phyloP scores from a whole-genome alignment of 2,329 filamentous ascomycete species.

The Venturia pyrina region DNA sequence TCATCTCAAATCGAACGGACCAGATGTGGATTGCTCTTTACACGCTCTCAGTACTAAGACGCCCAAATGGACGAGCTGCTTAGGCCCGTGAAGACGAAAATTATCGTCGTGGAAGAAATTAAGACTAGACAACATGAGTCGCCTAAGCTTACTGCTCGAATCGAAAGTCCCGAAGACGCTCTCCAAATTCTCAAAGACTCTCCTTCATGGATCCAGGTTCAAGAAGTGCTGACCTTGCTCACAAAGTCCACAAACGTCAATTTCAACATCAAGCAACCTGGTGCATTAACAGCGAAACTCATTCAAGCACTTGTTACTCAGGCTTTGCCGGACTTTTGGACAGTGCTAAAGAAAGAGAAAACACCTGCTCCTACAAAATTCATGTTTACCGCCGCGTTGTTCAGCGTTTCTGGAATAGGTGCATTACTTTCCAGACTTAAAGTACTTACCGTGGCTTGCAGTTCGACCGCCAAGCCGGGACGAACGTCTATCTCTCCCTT shows the following conservation, averaged over 20 bases:
- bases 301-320: conserved; percentile 63
- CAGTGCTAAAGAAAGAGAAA: conserved; percentile 35
- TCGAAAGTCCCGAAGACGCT: conserved; percentile 33
- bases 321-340: conserved; percentile 78
- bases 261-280: conserved; percentile 53
- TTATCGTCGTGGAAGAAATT: conserved; percentile 12
- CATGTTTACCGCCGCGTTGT: conserved; percentile 54
- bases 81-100: conserved; percentile 36
- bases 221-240: conserved; percentile 46
- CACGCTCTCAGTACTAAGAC: neutral
- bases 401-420: conserved; percentile 67
- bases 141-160: neutral
- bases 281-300: conserved; percentile 62
- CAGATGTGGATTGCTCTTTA: neutral
- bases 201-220: conserved; percentile 50
- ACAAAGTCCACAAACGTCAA: conserved; percentile 17
- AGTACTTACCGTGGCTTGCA: conserved; percentile 39
- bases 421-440: conserved; percentile 63
- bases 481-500: conserved; percentile 20
- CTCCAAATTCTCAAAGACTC: conserved; percentile 52
- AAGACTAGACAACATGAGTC: neutral
- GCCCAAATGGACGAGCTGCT: conserved; percentile 38
- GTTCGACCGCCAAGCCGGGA: conserved; percentile 23
- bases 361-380: conserved; percentile 26
- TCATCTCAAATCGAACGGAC: neutral